Percentiles rank a stretch among this genome's conserved stretches.
phyloP scores from a whole-genome alignment of 768 basidiomycete species.

The Butyriboletus loyo region DNA sequence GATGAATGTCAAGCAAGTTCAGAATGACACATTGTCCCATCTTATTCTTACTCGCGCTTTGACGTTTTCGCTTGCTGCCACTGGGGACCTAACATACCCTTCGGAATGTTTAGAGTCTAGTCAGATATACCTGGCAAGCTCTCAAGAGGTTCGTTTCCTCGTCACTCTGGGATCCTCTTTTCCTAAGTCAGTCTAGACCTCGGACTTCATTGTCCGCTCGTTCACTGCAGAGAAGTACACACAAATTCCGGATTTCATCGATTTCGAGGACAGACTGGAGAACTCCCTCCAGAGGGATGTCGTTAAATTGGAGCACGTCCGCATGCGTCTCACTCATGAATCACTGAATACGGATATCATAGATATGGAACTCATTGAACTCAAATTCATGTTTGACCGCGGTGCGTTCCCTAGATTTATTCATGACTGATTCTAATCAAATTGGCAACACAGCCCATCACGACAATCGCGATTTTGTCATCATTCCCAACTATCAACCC shows the following conservation, averaged over 20 bases:
- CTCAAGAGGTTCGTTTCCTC: slow-evolving; percentile 60
- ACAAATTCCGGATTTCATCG: slow-evolving; percentile 85
- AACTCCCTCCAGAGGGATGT: slow-evolving; percentile 84
- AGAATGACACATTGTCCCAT: slow-evolving; percentile 87
- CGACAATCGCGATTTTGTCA: slow-evolving; percentile 84
- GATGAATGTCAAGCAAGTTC: slow-evolving; percentile 80
- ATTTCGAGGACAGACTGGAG: slow-evolving; percentile 76
- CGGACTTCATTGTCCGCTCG: slow-evolving; percentile 77
- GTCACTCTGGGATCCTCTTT: neutral
- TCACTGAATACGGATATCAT: slow-evolving; percentile 65
- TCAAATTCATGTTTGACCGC: slow-evolving; percentile 80
- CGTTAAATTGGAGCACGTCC: slow-evolving; percentile 78
- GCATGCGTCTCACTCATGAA: slow-evolving; percentile 81
- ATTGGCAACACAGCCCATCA: slow-evolving; percentile 52
- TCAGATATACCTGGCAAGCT: slow-evolving; percentile 77
- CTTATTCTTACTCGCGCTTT: slow-evolving; percentile 73
- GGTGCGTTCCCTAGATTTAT: slow-evolving; percentile 38
- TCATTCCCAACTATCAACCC: slow-evolving; percentile 80
- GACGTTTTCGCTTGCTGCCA: slow-evolving; percentile 74
- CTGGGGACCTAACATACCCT: slow-evolving; percentile 71
- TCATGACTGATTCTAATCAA: slow-evolving; percentile 4
- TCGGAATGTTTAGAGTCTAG: slow-evolving; percentile 77
- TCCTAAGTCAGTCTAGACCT: slow-evolving; percentile 46
- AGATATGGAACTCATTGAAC: slow-evolving; percentile 79
- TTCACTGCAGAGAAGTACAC: slow-evolving; percentile 82